Evolutionary conservation across 2,329 filamentous ascomycete species (phyloP), one percentile per base, ranked within the genome.

Genomic region (Colletotrichum sp.): DNA sequence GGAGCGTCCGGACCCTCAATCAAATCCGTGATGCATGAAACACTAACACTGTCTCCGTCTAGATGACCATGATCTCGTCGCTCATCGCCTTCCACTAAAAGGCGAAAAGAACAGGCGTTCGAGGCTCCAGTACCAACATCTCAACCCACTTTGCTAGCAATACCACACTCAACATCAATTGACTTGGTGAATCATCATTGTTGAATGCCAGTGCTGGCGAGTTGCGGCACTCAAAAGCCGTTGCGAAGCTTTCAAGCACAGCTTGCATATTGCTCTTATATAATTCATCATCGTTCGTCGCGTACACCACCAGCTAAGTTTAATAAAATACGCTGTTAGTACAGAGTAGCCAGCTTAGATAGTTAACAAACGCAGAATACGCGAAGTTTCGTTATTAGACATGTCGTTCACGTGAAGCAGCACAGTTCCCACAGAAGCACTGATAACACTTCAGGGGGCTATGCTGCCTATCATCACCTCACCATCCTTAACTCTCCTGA

Each of bases 291-390:
- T 44, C 8, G 5, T 18, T 39, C 16, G 16, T 18, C 16, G 16
- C 15, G 36, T 39, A 18, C 36, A 18, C 16, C 36, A 18, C 36
- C 36, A 44, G 36, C 16, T 44, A 5, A 44, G 3, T 1, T 0
- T 18, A 5, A 44, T 6, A 18, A 18, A 44, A 18, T 18, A 44
- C 16, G 16, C 36, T 5, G 36, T 9, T 18, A 44, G 16, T 18
- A 1, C 36, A 44, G 16, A 44, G 0, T 10, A 9, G 3, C 1
- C 16, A 44, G 8, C 36, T 44, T 6, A 26, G 24, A 26, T 26
- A 18, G 16, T 44, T 10, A 44, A 44, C 0, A 0, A 1, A 9
- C 1, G 2, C 1, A 44, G 36, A 9, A 44, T 18, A 44, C 16
- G 36, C 36, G 16, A 44, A 18, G 36, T 18, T 44, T 18, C 8